A percentile compares a stretch with the other conserved stretches of the same genome.
These are phyloP conservation scores for Verruconis gallopava DNA, from an alignment of 2,329 filamentous ascomycete species.

Conservation along the genomic window DNA sequence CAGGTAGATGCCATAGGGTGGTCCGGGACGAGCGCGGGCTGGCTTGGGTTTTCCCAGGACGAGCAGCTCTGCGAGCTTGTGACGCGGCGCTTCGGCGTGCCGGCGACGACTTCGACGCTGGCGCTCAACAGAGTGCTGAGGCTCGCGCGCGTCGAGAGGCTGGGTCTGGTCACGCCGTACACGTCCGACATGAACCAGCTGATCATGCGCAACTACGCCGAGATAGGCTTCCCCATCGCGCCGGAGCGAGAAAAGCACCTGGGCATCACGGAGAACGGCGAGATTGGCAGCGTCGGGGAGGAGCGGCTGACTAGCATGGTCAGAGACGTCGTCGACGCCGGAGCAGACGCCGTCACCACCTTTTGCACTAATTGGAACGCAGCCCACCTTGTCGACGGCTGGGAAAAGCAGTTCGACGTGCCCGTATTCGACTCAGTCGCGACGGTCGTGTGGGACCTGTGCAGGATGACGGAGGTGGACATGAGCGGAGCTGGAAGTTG, in stretches of 20 bases:
- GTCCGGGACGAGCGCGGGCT: constrained; percentile 21
- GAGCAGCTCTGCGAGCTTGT: constrained; percentile 27
- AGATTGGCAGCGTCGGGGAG: constrained; percentile 25
- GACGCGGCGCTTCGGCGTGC: constrained; percentile 24
- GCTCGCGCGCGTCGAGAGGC: constrained; percentile 16
- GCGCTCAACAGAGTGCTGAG: constrained; percentile 26
- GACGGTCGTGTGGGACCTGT: constrained; percentile 31
- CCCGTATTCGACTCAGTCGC: constrained; percentile 31
- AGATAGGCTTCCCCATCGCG: constrained; percentile 21
- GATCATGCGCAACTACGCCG: constrained; percentile 25
- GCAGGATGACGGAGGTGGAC: constrained; percentile 22
- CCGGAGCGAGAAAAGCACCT: constrained; percentile 21
- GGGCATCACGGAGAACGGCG: constrained; percentile 24
- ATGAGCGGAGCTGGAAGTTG: constrained; percentile 20
- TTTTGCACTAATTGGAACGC: constrained; percentile 34
- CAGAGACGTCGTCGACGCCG: constrained; percentile 17
- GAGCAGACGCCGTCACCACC: constrained; percentile 24
- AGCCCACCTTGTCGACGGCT: constrained; percentile 25
- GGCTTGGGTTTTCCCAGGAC: constrained; percentile 21
- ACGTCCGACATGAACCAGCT: constrained; percentile 26
- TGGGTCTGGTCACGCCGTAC: constrained; percentile 33
- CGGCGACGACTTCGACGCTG: constrained; percentile 29
- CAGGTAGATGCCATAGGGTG: constrained; percentile 20
- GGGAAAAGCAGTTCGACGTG: constrained; percentile 26
- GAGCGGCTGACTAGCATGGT: constrained; percentile 19